These are phyloP conservation scores for Ogataea allantospora DNA, from an alignment of 805 yeast species.

Conservation along the genomic window DNA sequence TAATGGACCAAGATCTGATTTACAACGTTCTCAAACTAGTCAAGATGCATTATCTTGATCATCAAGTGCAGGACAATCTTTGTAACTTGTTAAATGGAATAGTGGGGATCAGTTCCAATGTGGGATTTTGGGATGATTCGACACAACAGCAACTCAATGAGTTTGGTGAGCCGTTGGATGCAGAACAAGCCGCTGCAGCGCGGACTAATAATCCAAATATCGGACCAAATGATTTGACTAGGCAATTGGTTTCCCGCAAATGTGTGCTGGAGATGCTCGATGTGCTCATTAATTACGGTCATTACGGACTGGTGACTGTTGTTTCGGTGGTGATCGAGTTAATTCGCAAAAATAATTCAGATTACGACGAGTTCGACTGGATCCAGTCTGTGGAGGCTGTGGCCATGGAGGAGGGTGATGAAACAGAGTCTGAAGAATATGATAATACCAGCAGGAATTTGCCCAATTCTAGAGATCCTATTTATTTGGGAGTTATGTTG, in stretches of 20 bases:
- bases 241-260: slow-evolving; percentile 77
- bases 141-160: slow-evolving; percentile 26
- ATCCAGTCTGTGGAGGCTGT: slow-evolving; percentile 27
- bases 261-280: slow-evolving; percentile 66
- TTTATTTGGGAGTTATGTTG: slow-evolving; percentile 83
- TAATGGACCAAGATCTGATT: slow-evolving; percentile 71
- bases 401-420: slow-evolving; percentile 13
- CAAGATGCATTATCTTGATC: slow-evolving; percentile 35
- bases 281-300: slow-evolving; percentile 75
- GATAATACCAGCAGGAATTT: slow-evolving; percentile 42
- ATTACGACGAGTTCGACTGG: slow-evolving; percentile 65
- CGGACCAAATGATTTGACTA: slow-evolving; percentile 92
- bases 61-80: slow-evolving; percentile 35
- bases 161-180: slow-evolving; percentile 74
- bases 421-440: not conserved
- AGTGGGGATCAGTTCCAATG: slow-evolving; percentile 48
- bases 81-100: slow-evolving; percentile 89
- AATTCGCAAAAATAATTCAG: slow-evolving; percentile 92
- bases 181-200: slow-evolving; percentile 24
- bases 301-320: slow-evolving; percentile 81
- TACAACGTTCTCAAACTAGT: slow-evolving; percentile 66
- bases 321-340: slow-evolving; percentile 92
- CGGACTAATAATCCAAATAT: slow-evolving; percentile 71
- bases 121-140: slow-evolving; percentile 33
- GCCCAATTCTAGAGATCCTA: slow-evolving; percentile 88